Conservation (phyloP, 176 grass and related monocot genomes). For the Phoenix roebelenii region DNA sequence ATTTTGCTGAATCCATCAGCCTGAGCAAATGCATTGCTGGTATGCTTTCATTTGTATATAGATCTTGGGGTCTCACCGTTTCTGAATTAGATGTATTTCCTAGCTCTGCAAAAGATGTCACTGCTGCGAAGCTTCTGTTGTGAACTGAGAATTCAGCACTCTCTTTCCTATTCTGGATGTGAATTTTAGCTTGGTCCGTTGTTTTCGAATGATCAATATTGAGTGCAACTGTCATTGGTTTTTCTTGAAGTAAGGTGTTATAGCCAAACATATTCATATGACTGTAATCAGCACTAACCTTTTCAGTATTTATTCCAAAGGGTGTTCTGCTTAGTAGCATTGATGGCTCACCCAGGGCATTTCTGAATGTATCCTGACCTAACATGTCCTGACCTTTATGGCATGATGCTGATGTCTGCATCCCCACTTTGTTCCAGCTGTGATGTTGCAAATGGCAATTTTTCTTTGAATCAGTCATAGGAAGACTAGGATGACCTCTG, state of each 20-base stretch:
- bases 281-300: constrained; percentile 18
- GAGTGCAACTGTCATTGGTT: neutral
- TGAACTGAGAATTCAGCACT: constrained; percentile 2
- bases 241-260: neutral
- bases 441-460: neutral
- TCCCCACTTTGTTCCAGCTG: constrained; percentile 10
- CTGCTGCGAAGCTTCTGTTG: neutral
- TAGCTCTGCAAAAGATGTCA: constrained; percentile 22
- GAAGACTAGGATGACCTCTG: constrained; percentile 16
- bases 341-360: constrained; percentile 16
- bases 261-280: constrained; percentile 1
- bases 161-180: constrained; percentile 9
- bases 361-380: constrained; percentile 23
- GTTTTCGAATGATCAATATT: neutral
- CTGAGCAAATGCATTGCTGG: constrained; percentile 49
- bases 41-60: constrained; percentile 45
- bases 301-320: constrained; percentile 21
- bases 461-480: neutral
- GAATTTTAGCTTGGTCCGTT: neutral
- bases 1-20: constrained; percentile 42
- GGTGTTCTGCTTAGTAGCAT: constrained; percentile 9
- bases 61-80: constrained; percentile 14
- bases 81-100: constrained; percentile 24
- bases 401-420: constrained; percentile 22
- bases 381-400: constrained; percentile 4